These are phyloP conservation scores for Zalerion maritima DNA, from an alignment of 495 filamentous ascomycete genomes.

Conservation along the genomic window DNA sequence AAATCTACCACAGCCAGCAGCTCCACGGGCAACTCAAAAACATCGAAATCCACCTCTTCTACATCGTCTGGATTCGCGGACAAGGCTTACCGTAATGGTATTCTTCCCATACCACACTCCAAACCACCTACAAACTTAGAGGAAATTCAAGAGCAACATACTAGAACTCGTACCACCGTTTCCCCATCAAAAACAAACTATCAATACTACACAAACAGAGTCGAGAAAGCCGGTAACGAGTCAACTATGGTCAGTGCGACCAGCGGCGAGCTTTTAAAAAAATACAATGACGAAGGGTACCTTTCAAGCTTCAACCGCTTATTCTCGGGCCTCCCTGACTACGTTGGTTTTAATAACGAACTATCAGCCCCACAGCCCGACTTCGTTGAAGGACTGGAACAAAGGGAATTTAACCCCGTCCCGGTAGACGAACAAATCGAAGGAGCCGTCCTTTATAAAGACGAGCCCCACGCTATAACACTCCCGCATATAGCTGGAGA, in stretches of 20 bases:
- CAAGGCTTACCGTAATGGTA: constrained; percentile 8
- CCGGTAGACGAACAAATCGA: constrained; percentile 6
- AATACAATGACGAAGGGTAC: background rate
- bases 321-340: constrained; percentile 5
- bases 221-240: constrained; percentile 7
- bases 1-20: constrained; percentile 1
- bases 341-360: constrained; percentile 6
- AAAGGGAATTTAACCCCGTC: constrained; percentile 6
- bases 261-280: constrained; percentile 1
- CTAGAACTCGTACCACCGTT: constrained; percentile 5
- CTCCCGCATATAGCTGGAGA: constrained; percentile 13
- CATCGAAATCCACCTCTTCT: constrained; percentile 5
- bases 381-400: constrained; percentile 7
- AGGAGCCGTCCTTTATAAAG: constrained; percentile 9
- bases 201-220: constrained; percentile 5
- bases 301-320: constrained; percentile 2
- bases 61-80: constrained; percentile 8
- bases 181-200: constrained; percentile 6
- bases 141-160: constrained; percentile 6
- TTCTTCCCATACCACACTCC: constrained; percentile 4
- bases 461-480: constrained; percentile 5
- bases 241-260: constrained; percentile 4
- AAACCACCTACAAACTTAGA: constrained; percentile 7
- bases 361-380: constrained; percentile 9
- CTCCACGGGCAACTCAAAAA: constrained; percentile 4